Evolutionary conservation across 768 basidiomycete species (phyloP).

Genomic region (Tulasnella sp.): DNA sequence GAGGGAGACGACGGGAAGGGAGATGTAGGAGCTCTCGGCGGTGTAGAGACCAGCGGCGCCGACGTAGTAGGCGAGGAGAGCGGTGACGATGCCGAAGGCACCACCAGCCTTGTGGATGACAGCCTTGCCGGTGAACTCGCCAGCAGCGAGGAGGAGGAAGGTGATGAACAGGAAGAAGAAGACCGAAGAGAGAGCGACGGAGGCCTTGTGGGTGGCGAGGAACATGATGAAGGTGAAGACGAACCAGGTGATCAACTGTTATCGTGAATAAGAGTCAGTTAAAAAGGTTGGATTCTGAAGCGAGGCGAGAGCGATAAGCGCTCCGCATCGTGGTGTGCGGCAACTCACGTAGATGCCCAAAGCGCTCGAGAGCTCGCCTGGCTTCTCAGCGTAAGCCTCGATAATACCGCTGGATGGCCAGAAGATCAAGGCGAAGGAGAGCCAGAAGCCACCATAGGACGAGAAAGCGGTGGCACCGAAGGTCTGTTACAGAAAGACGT

Average conservation of each 20-base stretch:
- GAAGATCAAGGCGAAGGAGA: slow-evolving; percentile 60
- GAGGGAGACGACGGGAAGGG: background rate
- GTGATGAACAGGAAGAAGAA: slow-evolving; percentile 45
- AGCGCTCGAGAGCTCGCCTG: slow-evolving; percentile 39
- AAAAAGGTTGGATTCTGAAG: background rate
- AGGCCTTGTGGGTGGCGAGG: slow-evolving; percentile 40
- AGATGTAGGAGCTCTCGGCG: slow-evolving; percentile 21
- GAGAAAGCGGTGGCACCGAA: slow-evolving; percentile 43
- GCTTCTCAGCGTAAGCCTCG: slow-evolving; percentile 35
- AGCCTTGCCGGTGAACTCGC: slow-evolving; percentile 26
- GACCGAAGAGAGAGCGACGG: slow-evolving; percentile 37
- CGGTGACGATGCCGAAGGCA: slow-evolving; percentile 24
- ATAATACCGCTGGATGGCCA: slow-evolving; percentile 56
- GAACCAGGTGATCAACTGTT: slow-evolving; percentile 56
- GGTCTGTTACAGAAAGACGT: background rate
- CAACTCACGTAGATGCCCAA: slow-evolving; percentile 44
- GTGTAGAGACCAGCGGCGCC: slow-evolving; percentile 27
- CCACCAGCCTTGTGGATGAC: slow-evolving; percentile 25
- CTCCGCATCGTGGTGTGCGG: no score
- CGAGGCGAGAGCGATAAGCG: background rate
- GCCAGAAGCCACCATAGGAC: slow-evolving; percentile 81
- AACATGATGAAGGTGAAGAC: slow-evolving; percentile 39
- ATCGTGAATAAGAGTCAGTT: background rate
- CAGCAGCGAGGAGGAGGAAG: slow-evolving; percentile 36
- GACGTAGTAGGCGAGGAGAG: slow-evolving; percentile 25